Base-by-base conservation (phyloP, 2,329 filamentous ascomycete genomes). In the Aspergillus fumigatiaffinis region DNA sequence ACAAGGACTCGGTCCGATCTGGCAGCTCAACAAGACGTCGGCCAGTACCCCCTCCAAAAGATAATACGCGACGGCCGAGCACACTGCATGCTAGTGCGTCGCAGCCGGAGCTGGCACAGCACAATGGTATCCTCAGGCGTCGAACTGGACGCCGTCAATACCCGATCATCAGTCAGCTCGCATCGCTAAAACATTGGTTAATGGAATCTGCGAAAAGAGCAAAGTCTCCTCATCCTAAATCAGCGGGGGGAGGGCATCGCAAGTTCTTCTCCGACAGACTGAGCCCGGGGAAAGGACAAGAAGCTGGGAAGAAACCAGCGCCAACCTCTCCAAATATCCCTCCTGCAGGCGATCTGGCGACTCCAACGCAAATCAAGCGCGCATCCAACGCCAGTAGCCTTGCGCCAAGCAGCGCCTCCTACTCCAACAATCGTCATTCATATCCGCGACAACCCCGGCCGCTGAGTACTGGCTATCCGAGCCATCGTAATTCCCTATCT, bases 31-130 rank as follows among this genome's bases (percentile, higher is more conserved):
- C 91, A 29, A 81, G 88, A 59, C 87, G 89, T 59, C 86, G 90
- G 50, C 88, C 92, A 5, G 80, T 90, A 44, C 90, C 89, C 9
- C 93, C 93, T 46, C 92, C 93, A 1, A 97, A 97, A 72, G 92
- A 97, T 63, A 87, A 86, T 61, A 86, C 89, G 58, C 82, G 88
- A 63, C 82, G 91, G 59, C 89, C 90, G 47, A 96, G 92, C 64
- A 94, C 91, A 61, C 82, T 97, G 32, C 91, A 96, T 69, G 84
- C 95, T 4, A 91, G 95, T 42, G 89, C 90, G 14, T 83, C 79
- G 42, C 87, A 88, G 63, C 82, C 84, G 23, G 85, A 88, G 62
- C 73, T 88, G 7, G 75, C 87, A 17, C 78, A 79, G 46, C 76
- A 76, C n/a, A 82, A 82, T 62, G 80, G 81, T 35, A 80, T 84